Evolutionary conservation across 2,329 filamentous ascomycete genomes (phyloP).

Genomic region (Sporothrix euskadiensis): DNA sequence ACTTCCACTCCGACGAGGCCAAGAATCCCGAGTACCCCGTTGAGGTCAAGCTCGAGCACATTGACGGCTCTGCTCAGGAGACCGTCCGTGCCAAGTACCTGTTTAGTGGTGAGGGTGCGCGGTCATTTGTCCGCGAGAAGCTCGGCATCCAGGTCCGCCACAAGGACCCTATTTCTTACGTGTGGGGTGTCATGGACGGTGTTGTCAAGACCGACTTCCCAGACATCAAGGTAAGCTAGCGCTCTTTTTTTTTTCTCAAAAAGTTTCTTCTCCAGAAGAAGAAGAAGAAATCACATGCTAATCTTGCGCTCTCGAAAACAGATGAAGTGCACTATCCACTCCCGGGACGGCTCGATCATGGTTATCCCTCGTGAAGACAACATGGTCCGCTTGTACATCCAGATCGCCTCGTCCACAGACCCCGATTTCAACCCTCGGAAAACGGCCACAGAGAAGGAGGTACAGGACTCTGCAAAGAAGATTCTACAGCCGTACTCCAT

Average conservation of each 20-base stretch:
- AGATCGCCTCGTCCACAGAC: constrained; percentile 63
- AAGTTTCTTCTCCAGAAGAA: no score
- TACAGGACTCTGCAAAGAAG: constrained; percentile 64
- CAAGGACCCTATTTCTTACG: constrained; percentile 68
- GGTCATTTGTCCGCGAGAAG: constrained; percentile 64
- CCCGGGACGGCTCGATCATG: constrained; percentile 72
- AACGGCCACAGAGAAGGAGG: constrained; percentile 62
- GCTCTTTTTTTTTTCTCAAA: no score
- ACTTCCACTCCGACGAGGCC: constrained; percentile 60
- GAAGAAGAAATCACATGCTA: neutral
- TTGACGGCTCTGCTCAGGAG: constrained; percentile 70
- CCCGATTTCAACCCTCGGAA: constrained; percentile 62
- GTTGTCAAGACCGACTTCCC: constrained; percentile 73
- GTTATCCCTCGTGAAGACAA: constrained; percentile 72
- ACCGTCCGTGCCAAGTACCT: constrained; percentile 69
- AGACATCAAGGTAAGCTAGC: constrained; percentile 62
- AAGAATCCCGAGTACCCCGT: constrained; percentile 66
- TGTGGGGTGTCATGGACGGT: constrained; percentile 77
- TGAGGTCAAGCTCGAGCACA: constrained; percentile 72
- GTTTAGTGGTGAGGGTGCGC: constrained; percentile 70
- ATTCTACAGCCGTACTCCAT: constrained; percentile 68
- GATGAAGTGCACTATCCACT: constrained; percentile 77
- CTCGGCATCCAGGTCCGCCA: constrained; percentile 70
- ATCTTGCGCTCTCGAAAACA: constrained; percentile 37
- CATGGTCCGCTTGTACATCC: constrained; percentile 70